Evolutionary conservation across 2,329 filamentous ascomycete species (phyloP).

Genomic region (Cadophora malorum): DNA sequence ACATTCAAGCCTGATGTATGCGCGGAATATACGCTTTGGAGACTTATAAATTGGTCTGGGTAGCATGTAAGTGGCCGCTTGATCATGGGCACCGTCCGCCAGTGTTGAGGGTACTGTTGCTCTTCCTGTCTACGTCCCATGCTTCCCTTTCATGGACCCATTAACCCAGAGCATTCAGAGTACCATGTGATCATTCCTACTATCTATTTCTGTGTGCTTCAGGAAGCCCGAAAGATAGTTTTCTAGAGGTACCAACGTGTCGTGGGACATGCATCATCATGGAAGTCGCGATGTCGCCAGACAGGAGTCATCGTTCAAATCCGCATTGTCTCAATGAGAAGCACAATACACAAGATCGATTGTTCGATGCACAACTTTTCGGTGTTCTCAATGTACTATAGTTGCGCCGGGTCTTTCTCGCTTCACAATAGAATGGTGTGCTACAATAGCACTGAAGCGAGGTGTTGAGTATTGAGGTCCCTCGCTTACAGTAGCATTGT

Average conservation of each 20-base stretch:
- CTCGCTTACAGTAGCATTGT: constrained; percentile 13
- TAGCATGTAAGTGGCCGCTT: too few species aligned
- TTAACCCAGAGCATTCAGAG: too few species aligned
- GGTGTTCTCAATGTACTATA: background rate
- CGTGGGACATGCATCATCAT: background rate
- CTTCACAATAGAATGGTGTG: constrained; percentile 7
- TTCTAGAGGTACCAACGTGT: background rate
- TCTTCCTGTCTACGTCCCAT: too few species aligned
- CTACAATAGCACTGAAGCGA: constrained; percentile 9
- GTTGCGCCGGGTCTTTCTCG: background rate
- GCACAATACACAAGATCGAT: background rate
- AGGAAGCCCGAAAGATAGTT: too few species aligned
- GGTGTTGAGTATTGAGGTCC: background rate
- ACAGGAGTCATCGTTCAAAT: background rate
- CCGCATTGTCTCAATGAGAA: background rate
- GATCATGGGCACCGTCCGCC: too few species aligned
- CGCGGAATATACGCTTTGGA: too few species aligned
- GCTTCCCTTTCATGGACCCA: too few species aligned
- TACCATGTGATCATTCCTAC: too few species aligned
- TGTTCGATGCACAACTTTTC: background rate
- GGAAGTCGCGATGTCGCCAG: background rate
- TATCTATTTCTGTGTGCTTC: too few species aligned
- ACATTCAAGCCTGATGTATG: too few species aligned
- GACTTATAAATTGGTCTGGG: too few species aligned
- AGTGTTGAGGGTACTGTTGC: too few species aligned